Evolutionary conservation across 164 flowering plant genomes (phyloP).

Genomic region (Chimonanthus salicifolius): DNA sequence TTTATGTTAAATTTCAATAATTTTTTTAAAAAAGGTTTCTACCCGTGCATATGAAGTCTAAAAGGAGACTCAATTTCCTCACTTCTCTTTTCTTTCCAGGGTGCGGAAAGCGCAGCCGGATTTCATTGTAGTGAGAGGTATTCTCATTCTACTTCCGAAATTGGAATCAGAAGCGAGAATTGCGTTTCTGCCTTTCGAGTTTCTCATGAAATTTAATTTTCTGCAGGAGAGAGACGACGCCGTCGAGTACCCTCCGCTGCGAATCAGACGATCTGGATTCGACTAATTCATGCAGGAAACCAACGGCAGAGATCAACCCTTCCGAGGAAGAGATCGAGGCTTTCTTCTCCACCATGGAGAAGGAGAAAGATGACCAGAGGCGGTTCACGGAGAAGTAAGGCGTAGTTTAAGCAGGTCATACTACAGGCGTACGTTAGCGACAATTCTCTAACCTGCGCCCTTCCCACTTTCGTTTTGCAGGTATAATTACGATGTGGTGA

Average conservation of each 20-base stretch:
- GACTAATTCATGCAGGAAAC: slow-evolving; percentile 10
- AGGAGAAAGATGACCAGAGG: slow-evolving; percentile 42
- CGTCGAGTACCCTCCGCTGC: slow-evolving; percentile 26
- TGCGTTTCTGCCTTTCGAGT: background rate
- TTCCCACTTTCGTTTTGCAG: slow-evolving; percentile 22
- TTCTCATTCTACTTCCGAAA: background rate
- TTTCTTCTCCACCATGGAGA: slow-evolving; percentile 54
- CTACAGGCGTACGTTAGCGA: slow-evolving; percentile 16
- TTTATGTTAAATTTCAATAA: too few species aligned
- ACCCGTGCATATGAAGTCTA: too few species aligned
- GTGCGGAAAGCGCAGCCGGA: slow-evolving; percentile 21
- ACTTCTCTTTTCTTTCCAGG: slow-evolving; percentile 2
- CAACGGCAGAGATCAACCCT: slow-evolving; percentile 27
- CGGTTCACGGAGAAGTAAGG: slow-evolving; percentile 67
- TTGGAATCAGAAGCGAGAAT: background rate
- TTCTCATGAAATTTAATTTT: background rate
- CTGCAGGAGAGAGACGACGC: slow-evolving; percentile 36
- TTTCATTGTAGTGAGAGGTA: slow-evolving; percentile 27
- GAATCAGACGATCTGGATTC: slow-evolving; percentile 38
- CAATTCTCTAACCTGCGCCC: background rate
- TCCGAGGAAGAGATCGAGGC: slow-evolving; percentile 55
- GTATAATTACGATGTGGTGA: slow-evolving; percentile 69
- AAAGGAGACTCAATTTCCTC: background rate
- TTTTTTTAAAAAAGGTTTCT: too few species aligned
- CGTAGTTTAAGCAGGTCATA: slow-evolving; percentile 15